Conservation (phyloP, 345 rosid genomes). For the Sonneratia alba region DNA sequence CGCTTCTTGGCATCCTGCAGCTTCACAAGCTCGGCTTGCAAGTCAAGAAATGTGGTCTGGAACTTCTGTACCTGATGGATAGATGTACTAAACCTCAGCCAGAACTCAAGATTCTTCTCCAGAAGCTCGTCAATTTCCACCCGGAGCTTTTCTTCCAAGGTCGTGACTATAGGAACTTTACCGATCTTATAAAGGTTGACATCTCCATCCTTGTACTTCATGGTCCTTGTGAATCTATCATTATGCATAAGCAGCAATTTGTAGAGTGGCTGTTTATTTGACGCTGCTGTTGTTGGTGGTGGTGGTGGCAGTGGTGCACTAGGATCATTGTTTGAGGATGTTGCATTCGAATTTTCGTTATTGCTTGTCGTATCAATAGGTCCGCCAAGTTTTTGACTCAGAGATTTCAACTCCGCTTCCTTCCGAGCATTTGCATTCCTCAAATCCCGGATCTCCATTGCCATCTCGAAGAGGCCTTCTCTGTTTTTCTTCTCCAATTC, state of each 20-base stretch:
- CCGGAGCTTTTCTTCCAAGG: conserved; percentile 57
- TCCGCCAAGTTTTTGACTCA: conserved; percentile 25
- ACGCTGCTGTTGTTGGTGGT: background rate
- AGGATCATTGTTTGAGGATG: conserved; percentile 20
- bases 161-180: conserved; percentile 11
- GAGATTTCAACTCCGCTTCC: conserved; percentile 57
- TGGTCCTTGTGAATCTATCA: conserved; percentile 4
- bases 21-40: conserved; percentile 45
- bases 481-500: conserved; percentile 73
- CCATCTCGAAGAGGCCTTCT: conserved; percentile 59
- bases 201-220: background rate
- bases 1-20: conserved; percentile 19
- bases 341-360: conserved; percentile 11
- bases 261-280: conserved; percentile 14
- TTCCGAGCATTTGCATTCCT: conserved; percentile 40
- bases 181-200: background rate
- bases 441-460: conserved; percentile 68
- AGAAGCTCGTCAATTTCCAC: conserved; percentile 59
- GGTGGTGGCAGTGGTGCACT: background rate
- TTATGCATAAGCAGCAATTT: conserved; percentile 15
- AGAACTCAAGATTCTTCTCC: conserved; percentile 89
- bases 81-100: conserved; percentile 80
- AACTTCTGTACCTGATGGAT: conserved; percentile 69
- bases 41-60: conserved; percentile 50
- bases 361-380: background rate